These are phyloP conservation scores for Flaveria floridana DNA, from an alignment of 140 eudicot genomes.

Conservation along the genomic window DNA sequence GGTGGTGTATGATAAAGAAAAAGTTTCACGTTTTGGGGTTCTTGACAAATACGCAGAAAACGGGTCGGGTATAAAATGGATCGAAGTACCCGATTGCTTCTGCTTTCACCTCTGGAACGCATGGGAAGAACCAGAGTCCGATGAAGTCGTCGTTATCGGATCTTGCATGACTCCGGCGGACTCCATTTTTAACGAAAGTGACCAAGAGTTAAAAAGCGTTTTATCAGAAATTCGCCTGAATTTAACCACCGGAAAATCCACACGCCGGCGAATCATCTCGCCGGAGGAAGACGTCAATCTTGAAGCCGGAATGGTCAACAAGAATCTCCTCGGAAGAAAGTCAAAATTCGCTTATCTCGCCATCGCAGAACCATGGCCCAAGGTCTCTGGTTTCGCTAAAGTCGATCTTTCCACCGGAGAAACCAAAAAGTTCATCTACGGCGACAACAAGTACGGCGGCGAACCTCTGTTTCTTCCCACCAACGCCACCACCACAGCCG, in stretches of 20 bases:
- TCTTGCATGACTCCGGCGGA: constrained; percentile 83
- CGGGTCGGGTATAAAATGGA: constrained; percentile 60
- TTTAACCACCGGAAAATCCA: constrained; percentile 55
- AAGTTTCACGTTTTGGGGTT: constrained; percentile 61
- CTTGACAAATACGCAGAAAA: constrained; percentile 46
- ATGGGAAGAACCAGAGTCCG: constrained; percentile 62
- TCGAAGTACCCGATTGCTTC: constrained; percentile 68
- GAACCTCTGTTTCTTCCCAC: constrained; percentile 66
- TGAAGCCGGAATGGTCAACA: constrained; percentile 78
- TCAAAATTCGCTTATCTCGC: constrained; percentile 55
- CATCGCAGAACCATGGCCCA: constrained; percentile 77
- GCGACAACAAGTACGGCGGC: constrained; percentile 64
- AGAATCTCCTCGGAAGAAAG: constrained; percentile 55
- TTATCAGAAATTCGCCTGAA: constrained; percentile 64
- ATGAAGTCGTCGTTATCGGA: constrained; percentile 68
- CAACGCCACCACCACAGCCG: constrained; percentile 1
- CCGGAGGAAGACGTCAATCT: constrained; percentile 50
- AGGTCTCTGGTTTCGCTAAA: constrained; percentile 72
- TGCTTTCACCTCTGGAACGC: constrained; percentile 79
- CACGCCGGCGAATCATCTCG: constrained; percentile 37
- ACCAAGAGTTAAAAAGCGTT: constrained; percentile 50
- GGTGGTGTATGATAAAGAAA: constrained; percentile 56
- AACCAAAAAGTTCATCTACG: constrained; percentile 50
- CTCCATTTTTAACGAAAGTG: constrained; percentile 67
- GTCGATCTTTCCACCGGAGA: constrained; percentile 55